These are phyloP conservation scores for Antarctomyces pellizariae DNA, from an alignment of 495 filamentous ascomycete species.

Conservation along the genomic window DNA sequence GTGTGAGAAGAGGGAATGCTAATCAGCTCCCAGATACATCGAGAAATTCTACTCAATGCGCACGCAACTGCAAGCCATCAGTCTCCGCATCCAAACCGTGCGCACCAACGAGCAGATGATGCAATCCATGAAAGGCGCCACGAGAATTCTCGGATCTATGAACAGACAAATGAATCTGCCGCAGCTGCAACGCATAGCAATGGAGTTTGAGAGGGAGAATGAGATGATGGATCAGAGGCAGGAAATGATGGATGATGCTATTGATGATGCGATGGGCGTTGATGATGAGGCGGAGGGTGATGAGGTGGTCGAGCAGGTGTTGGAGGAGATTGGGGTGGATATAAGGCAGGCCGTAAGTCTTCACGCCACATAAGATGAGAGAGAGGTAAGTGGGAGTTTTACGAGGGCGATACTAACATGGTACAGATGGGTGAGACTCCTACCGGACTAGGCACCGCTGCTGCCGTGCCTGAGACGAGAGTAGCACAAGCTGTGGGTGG, in stretches of 20 bases:
- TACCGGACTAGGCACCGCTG: constrained; percentile 33
- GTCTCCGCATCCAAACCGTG: constrained; percentile 85
- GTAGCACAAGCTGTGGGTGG: constrained; percentile 58
- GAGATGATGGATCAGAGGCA: constrained; percentile 98
- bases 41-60: constrained; percentile 98
- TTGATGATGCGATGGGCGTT: constrained; percentile 89
- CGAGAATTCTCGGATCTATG: constrained; percentile 79
- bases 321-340: constrained; percentile 94
- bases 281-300: constrained; percentile 81
- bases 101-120: constrained; percentile 99
- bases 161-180: constrained; percentile 95
- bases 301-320: constrained; percentile 83
- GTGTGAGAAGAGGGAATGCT: constrained; percentile 4
- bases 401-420: too few species aligned
- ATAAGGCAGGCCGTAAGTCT: constrained; percentile 58
- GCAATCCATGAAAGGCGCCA: constrained; percentile 97
- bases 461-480: constrained; percentile 34
- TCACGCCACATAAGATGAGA: not conserved
- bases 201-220: constrained; percentile 98
- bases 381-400: constrained; percentile 8
- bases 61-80: constrained; percentile 88
- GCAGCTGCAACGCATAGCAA: constrained; percentile 82
- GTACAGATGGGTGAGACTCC: constrained; percentile 66
- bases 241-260: constrained; percentile 99
- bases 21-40: constrained; percentile 39